A percentile compares a stretch with the other conserved stretches of the same genome.
These are phyloP conservation scores for Xylariaceae sp. DNA, from an alignment of 2,329 filamentous ascomycete genomes.

Conservation along the genomic window DNA sequence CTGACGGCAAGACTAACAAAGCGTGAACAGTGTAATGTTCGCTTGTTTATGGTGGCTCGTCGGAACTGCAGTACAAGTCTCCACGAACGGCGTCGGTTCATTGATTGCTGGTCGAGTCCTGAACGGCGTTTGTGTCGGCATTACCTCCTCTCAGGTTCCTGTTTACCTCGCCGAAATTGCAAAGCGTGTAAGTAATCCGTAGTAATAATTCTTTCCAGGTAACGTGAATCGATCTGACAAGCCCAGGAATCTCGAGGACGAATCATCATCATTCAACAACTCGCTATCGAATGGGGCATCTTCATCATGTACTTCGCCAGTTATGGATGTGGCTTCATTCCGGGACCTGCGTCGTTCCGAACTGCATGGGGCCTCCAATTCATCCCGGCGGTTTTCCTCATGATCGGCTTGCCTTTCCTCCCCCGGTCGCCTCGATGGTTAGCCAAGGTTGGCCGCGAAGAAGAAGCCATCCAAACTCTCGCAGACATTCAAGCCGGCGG, in stretches of 20 bases:
- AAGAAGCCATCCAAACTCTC: slow-evolving; percentile 48
- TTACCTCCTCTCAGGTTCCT: slow-evolving; percentile 61
- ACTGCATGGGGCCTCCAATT: slow-evolving; percentile 62
- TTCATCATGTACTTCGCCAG: slow-evolving; percentile 66
- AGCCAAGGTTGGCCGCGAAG: slow-evolving; percentile 55
- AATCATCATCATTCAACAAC: slow-evolving; percentile 67
- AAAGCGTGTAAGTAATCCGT: slow-evolving; percentile 32
- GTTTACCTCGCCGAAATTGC: slow-evolving; percentile 65
- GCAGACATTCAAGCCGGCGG: slow-evolving; percentile 54
- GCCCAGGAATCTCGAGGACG: slow-evolving; percentile 48
- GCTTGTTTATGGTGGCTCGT: slow-evolving; percentile 47
- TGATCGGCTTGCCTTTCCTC: slow-evolving; percentile 54
- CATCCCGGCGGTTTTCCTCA: slow-evolving; percentile 53
- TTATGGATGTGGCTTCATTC: slow-evolving; percentile 58
- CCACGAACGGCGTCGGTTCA: slow-evolving; percentile 52
- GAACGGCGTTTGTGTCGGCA: slow-evolving; percentile 61
- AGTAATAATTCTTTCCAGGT: slow-evolving; percentile 3
- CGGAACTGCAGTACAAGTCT: slow-evolving; percentile 55
- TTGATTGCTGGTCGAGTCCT: slow-evolving; percentile 53
- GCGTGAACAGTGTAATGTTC: slow-evolving; percentile 36
- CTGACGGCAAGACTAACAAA: slow-evolving; percentile 2
- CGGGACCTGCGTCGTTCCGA: slow-evolving; percentile 53
- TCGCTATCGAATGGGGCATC: slow-evolving; percentile 68
- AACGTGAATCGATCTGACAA: neutral
- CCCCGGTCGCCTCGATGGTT: slow-evolving; percentile 61